Evolutionary conservation across 164 flowering plant species (phyloP).

Genomic region (Sedum album): DNA sequence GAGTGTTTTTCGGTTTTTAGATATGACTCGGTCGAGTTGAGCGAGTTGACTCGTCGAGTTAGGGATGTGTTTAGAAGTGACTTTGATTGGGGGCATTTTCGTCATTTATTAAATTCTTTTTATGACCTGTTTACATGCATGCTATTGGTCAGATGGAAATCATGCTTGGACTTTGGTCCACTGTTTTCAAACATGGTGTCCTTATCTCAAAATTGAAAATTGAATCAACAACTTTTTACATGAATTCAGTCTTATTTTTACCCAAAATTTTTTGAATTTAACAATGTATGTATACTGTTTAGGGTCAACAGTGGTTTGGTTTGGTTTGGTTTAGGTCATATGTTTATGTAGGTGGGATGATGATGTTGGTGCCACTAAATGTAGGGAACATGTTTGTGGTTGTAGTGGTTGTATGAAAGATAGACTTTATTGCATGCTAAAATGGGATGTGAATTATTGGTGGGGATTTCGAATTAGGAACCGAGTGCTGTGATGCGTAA

Average conservation of each 20-base stretch:
- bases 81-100: background rate
- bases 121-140: background rate
- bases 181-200: background rate
- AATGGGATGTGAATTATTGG: background rate
- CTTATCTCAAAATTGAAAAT: background rate
- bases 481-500: background rate
- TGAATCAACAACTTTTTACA: background rate
- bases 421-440: background rate
- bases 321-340: background rate
- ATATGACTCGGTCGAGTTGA: too few relatives aligned
- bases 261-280: background rate
- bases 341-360: background rate
- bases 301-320: too few relatives aligned
- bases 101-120: background rate
- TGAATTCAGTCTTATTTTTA: background rate
- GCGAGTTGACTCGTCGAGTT: too few relatives aligned
- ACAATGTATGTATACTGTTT: too few relatives aligned
- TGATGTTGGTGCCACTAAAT: background rate
- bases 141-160: background rate
- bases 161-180: background rate
- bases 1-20: too few relatives aligned
- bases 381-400: background rate
- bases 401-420: background rate
- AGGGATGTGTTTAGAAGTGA: too few relatives aligned
- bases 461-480: background rate